A percentile compares a stretch with the other conserved stretches of the same genome.
Conservation (phyloP, 108 stramenopile species). For the Chaetoceros tenuissimus region DNA sequence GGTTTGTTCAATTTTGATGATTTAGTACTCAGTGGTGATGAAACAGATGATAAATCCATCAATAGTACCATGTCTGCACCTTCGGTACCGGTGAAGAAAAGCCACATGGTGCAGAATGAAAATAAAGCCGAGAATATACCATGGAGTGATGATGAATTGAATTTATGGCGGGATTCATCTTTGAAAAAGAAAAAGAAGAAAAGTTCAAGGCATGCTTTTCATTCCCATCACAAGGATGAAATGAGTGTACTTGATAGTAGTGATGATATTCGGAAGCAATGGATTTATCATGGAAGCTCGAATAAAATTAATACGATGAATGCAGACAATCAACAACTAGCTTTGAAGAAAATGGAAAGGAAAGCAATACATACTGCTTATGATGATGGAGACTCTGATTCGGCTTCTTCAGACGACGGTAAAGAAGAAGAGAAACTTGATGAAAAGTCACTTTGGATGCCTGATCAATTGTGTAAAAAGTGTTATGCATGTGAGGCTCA, state of each 20-base stretch:
- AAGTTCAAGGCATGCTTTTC: not conserved
- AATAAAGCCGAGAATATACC: not conserved
- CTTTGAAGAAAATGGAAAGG: not conserved
- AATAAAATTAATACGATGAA: not conserved
- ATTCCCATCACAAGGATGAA: not conserved
- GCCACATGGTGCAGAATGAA: not conserved
- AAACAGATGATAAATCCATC: not conserved
- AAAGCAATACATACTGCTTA: not conserved
- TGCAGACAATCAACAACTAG: not conserved
- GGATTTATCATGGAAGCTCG: not conserved
- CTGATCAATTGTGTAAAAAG: conserved; percentile 85
- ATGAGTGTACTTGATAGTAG: not conserved
- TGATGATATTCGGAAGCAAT: not conserved
- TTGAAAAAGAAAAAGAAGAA: not conserved
- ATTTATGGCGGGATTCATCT: not conserved
- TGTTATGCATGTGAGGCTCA: conserved; percentile 90
- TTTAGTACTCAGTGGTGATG: not conserved
- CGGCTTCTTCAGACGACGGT: not conserved
- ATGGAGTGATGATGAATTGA: not conserved
- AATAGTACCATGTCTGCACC: not conserved
- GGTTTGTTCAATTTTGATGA: not conserved
- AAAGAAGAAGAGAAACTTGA: conserved; percentile 8
- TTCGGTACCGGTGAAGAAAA: not conserved
- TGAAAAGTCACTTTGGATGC: conserved; percentile 84
- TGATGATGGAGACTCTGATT: not conserved